Evolutionary conservation across 768 basidiomycete species (phyloP), one percentile per base, ranked within the genome.

Genomic region (Kwoniella mangroviensis): DNA sequence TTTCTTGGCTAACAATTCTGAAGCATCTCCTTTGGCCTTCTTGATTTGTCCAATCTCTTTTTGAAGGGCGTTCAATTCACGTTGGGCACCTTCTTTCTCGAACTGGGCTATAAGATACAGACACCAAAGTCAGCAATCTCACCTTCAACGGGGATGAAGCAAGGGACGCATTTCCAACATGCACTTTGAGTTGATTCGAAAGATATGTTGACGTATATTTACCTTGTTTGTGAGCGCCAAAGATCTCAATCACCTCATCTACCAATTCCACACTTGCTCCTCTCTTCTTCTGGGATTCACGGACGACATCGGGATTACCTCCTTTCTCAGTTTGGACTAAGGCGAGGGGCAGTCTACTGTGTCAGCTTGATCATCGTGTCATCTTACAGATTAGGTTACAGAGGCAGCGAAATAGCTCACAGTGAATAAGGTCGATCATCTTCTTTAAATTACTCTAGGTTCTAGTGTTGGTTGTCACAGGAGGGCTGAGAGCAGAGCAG

Each of bases 1-100:
- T 85, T 98, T 98, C 79, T 88, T 84, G 1, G 88, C 89, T 2
- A 98, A 88, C 17, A 97, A 88, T 55, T 94, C 94, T 71, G 93
- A 90, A 19, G 95, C 94, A 67, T 90, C 86, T 84, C 98, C 89
- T 83, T 98, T 98, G 17, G 92, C 93, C 90, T 96, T 98, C 84
- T 93, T 97, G 88, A 94, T 97, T 2, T 88, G 86, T 12, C 89
- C 90, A 78, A 99, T 98, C 83, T 98, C 89, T 83, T 98, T 99
- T 86, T 99, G 95, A 12, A 95, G 86, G 15, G 88, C 88, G 77
- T 99, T 98, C 51, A 92, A 88, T 75, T 92, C 87, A 82, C 95
- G 94, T 75, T 89, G 87, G 60, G 91, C 84, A 19, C 86, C 87
- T 76, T 91, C 92, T 22, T 89, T 86, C 60, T 97, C 93, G 79